These are phyloP conservation scores for Pseudofabraea citricarpa DNA, from an alignment of 2,329 filamentous ascomycete species.

Conservation along the genomic window DNA sequence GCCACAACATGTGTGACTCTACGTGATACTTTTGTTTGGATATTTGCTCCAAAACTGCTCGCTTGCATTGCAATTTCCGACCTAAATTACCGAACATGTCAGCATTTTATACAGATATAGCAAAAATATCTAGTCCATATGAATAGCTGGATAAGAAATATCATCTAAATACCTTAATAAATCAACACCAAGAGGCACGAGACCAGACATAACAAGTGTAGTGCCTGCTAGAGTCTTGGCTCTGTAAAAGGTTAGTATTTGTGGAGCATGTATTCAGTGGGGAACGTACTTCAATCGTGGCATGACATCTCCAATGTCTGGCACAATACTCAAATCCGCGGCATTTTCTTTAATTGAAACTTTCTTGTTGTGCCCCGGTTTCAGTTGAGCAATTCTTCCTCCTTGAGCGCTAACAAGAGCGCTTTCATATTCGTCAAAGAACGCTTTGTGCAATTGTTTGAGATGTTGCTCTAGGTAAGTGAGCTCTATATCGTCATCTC, in stretches of 20 bases:
- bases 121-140: too few relatives aligned
- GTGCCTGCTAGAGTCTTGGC: slow-evolving; percentile 67
- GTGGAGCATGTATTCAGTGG: background rate
- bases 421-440: slow-evolving; percentile 77
- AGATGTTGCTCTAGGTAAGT: slow-evolving; percentile 72
- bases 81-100: slow-evolving; percentile 27
- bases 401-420: slow-evolving; percentile 34
- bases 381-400: slow-evolving; percentile 33
- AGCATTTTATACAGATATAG: slow-evolving; percentile 2
- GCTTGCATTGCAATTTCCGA: slow-evolving; percentile 88
- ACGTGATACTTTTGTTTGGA: slow-evolving; percentile 49
- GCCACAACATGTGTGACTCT: slow-evolving; percentile 72
- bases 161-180: slow-evolving; percentile 49
- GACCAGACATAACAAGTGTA: slow-evolving; percentile 82
- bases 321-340: slow-evolving; percentile 56
- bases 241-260: slow-evolving; percentile 20
- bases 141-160: slow-evolving; percentile 7
- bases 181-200: slow-evolving; percentile 78
- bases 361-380: slow-evolving; percentile 35
- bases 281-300: slow-evolving; percentile 62
- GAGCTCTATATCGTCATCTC: slow-evolving; percentile 84
- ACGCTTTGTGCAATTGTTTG: slow-evolving; percentile 67
- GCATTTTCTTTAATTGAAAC: slow-evolving; percentile 34
- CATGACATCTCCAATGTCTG: slow-evolving; percentile 83
- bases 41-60: slow-evolving; percentile 73